Conservation (phyloP, 768 basidiomycete species). For the Royoungia palumana region DNA sequence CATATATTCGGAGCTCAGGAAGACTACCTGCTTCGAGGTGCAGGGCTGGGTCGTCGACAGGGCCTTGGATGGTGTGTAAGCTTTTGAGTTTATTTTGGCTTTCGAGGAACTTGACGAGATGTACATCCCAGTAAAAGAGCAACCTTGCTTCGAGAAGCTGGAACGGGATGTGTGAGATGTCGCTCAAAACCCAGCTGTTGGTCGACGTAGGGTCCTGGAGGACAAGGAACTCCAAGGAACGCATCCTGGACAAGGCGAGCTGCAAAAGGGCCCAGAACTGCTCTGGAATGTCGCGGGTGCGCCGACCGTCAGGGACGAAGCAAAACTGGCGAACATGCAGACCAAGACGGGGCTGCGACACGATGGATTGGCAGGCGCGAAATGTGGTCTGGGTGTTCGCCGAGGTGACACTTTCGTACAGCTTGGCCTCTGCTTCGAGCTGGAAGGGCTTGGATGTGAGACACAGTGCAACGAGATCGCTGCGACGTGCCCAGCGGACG, state of each 20-base stretch:
- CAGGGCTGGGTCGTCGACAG: conserved; percentile 18
- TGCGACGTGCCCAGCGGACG: conserved; percentile 32
- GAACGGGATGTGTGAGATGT: conserved; percentile 39
- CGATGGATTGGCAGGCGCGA: conserved; percentile 39
- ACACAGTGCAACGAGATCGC: conserved; percentile 44
- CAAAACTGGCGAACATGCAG: conserved; percentile 42
- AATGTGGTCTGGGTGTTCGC: conserved; percentile 34
- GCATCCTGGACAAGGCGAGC: conserved; percentile 41
- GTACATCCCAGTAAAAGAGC: conserved; percentile 47
- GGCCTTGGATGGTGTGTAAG: conserved; percentile 34
- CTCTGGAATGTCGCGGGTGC: conserved; percentile 21
- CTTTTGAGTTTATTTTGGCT: conserved; percentile 41
- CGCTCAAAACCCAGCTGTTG: conserved; percentile 47
- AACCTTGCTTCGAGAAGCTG: conserved; percentile 48
- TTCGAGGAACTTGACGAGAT: conserved; percentile 47
- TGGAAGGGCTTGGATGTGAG: conserved; percentile 46
- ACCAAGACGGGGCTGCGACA: conserved; percentile 35
- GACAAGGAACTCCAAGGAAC: conserved; percentile 42
- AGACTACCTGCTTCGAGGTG: conserved; percentile 34
- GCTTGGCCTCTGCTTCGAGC: conserved; percentile 42
- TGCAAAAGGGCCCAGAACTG: conserved; percentile 47
- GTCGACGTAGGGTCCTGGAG: conserved; percentile 38
- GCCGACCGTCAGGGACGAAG: conserved; percentile 36
- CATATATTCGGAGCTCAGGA: conserved; percentile 42
- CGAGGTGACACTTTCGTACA: conserved; percentile 44